phyloP scores from a whole-genome alignment of 768 basidiomycete genomes.

The Epithele typhae region DNA sequence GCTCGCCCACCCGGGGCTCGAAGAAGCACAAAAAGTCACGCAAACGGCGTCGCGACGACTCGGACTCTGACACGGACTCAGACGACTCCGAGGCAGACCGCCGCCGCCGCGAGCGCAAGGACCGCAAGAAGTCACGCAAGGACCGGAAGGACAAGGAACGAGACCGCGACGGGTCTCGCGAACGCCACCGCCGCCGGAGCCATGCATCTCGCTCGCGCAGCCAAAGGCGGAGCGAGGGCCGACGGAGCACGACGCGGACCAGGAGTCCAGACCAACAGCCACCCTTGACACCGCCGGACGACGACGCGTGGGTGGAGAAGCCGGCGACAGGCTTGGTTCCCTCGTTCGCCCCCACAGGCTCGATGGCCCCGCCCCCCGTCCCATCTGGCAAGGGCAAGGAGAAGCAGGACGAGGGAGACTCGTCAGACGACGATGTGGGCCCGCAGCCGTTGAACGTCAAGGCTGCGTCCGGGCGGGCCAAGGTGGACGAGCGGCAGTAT shows the following conservation, averaged over 20 bases:
- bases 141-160: constrained; percentile 35
- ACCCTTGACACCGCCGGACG: constrained; percentile 36
- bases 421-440: constrained; percentile 71
- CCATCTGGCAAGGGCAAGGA: constrained; percentile 17
- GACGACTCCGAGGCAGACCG: constrained; percentile 52
- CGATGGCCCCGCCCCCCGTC: constrained; percentile 16
- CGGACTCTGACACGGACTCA: constrained; percentile 41
- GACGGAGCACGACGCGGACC: constrained; percentile 24
- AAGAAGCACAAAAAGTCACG: constrained; percentile 52
- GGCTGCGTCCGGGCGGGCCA: constrained; percentile 38
- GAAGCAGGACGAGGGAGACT: constrained; percentile 27
- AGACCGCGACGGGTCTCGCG: constrained; percentile 31
- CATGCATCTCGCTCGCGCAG: constrained; percentile 27
- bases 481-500: constrained; percentile 79
- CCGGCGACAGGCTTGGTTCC: constrained; percentile 23
- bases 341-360: constrained; percentile 12
- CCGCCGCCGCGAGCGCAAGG: constrained; percentile 53
- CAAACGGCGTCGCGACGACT: constrained; percentile 50
- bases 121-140: constrained; percentile 50
- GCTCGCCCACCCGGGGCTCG: constrained; percentile 49
- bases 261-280: constrained; percentile 26
- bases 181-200: constrained; percentile 26
- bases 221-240: constrained; percentile 20
- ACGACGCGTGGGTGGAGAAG: constrained; percentile 71
- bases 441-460: constrained; percentile 60